A percentile compares a stretch with the other conserved stretches of the same genome.
Conservation (phyloP, 306 rosid species). For the Inga laurina region DNA sequence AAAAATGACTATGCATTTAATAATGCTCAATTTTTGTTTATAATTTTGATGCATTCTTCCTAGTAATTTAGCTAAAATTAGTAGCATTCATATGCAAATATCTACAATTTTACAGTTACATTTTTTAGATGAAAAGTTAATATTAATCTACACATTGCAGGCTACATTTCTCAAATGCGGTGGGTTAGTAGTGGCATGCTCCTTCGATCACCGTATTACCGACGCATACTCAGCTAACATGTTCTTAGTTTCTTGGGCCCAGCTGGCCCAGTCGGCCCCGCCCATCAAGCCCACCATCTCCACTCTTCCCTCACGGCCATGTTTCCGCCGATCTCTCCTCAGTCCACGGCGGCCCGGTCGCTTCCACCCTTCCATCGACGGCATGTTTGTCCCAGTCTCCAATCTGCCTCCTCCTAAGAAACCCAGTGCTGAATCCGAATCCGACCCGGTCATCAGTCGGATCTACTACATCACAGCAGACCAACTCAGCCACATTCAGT, state of each 20-base stretch:
- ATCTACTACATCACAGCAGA: conserved; percentile 47
- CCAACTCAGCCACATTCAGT: conserved; percentile 45
- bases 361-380: conserved; percentile 38
- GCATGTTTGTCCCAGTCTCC: conserved; percentile 53
- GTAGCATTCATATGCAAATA: too few relatives aligned
- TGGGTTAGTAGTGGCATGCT: conserved; percentile 66
- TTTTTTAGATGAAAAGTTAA: too few relatives aligned
- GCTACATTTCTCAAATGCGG: conserved; percentile 62
- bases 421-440: neutral
- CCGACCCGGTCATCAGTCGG: conserved; percentile 45
- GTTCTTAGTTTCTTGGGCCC: conserved; percentile 76
- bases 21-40: too few relatives aligned
- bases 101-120: too few relatives aligned
- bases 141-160: conserved; percentile 31
- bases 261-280: conserved; percentile 40
- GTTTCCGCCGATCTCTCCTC: conserved; percentile 37
- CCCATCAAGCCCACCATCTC: conserved; percentile 29
- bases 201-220: conserved; percentile 72
- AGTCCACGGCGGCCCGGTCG: conserved; percentile 38
- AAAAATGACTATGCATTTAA: neutral
- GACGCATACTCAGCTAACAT: conserved; percentile 78
- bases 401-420: conserved; percentile 33
- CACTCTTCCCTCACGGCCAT: conserved; percentile 17
- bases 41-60: too few relatives aligned
- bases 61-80: too few relatives aligned